Base-by-base conservation (phyloP, 371 early-diverging fungal genomes). In the Entomophthora muscae region DNA sequence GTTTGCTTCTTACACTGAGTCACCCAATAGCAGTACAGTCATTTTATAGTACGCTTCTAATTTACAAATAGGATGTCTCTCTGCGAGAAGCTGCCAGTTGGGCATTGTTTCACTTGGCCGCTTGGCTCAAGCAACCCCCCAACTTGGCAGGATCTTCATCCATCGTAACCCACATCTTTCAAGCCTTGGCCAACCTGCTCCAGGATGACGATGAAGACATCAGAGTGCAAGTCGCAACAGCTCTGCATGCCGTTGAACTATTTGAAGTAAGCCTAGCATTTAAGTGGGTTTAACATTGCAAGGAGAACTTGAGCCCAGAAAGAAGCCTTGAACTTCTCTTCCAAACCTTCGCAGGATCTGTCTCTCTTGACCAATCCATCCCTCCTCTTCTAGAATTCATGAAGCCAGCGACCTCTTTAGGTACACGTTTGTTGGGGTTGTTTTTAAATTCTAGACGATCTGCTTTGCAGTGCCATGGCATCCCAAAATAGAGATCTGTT, bases 401-500 rank as follows among this genome's bases (percentile, higher is more conserved):
- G 42, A 17, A 10, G 10, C 42, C 42, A 17, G 42, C 5, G 17
- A 42, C 42, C 42, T 17, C 42, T 5, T 42, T 42, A 5, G 42
- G 42, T 42, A 42, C n/a, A 42, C 17, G 5, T 17, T 17, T 10
- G 42, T 17, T 42, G 42, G 10, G 10, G 17, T 42, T 17, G 10
- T 5, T 10, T 17, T 17, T 42, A 17, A 42, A 5, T 17, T 42
- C 10, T 42, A 42, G 42, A 17, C 42, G 42, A 42, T 42, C 10
- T 5, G 42, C 42, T 42, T 42, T 17, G 5, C 17, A 42, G 10
- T 5, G 42, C 42, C 10, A 5, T 10, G 42, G 42, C n/a, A n/a
- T n/a, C 42, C 17, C 42, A 42, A 17, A 5, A 17, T 1, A 52
- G 70, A 7, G 52, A 66, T 42, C 29, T 72, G 63, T 68, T 72